Conservation (phyloP, 2,329 filamentous ascomycete genomes). For the Ilyonectria robusta region DNA sequence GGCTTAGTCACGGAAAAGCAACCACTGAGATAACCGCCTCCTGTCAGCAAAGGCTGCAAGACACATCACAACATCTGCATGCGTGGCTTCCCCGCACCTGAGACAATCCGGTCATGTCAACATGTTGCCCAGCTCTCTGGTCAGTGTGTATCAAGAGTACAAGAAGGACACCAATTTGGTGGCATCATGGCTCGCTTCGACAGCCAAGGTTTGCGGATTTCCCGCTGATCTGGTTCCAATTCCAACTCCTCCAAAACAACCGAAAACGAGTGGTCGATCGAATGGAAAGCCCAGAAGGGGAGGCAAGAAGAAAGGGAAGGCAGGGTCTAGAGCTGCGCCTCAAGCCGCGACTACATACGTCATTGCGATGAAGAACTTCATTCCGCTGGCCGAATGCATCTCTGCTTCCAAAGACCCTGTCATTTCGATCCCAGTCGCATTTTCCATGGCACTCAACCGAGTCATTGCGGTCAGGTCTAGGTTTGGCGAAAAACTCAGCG, state of each 20-base stretch:
- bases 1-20: no score
- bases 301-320: slow-evolving; percentile 27
- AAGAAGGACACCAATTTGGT: slow-evolving; percentile 58
- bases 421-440: slow-evolving; percentile 47
- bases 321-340: neutral
- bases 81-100: neutral
- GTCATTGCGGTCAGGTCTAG: slow-evolving; percentile 54
- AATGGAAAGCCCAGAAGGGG: slow-evolving; percentile 46
- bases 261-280: slow-evolving; percentile 36
- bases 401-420: slow-evolving; percentile 34
- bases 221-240: slow-evolving; percentile 37
- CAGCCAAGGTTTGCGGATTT: slow-evolving; percentile 54
- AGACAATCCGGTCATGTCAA: neutral
- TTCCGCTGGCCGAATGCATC: slow-evolving; percentile 56
- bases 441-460: slow-evolving; percentile 52
- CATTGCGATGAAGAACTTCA: slow-evolving; percentile 55
- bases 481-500: slow-evolving; percentile 43
- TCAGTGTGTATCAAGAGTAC: slow-evolving; percentile 55
- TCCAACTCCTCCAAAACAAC: neutral
- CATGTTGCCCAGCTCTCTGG: slow-evolving; percentile 43
- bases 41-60: neutral
- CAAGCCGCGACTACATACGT: neutral
- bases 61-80: neutral
- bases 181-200: slow-evolving; percentile 58
- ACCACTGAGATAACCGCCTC: no score